Percentiles rank a stretch among this genome's conserved stretches.
phyloP scores from a whole-genome alignment of 1,284 basidiomycete species.

The Cronartium quercuum region DNA sequence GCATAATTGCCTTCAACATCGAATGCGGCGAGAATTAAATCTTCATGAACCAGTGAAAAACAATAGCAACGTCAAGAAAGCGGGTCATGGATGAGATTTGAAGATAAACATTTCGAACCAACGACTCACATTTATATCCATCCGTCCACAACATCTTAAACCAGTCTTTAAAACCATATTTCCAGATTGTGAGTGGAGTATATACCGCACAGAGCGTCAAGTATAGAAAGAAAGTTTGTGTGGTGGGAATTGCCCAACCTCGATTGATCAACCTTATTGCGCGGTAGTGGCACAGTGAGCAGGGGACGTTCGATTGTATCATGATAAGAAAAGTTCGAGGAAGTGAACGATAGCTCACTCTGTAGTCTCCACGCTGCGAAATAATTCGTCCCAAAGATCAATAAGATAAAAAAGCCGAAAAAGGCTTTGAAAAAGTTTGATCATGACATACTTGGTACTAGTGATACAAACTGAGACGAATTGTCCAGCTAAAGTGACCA shows the following conservation, averaged over 20 bases:
- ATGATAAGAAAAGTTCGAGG: not conserved
- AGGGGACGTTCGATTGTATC: not conserved
- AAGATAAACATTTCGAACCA: not conserved
- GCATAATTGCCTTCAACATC: slow-evolving; percentile 72
- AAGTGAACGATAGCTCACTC: not conserved
- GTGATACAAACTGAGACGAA: not conserved
- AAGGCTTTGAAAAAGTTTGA: no score
- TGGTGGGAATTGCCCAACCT: not conserved
- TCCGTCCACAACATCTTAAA: not conserved
- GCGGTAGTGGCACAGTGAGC: not conserved
- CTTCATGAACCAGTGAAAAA: not conserved
- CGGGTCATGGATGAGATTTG: slow-evolving; percentile 32
- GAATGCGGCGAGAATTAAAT: not conserved
- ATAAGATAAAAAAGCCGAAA: no score
- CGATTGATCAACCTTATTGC: not conserved
- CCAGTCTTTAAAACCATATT: not conserved
- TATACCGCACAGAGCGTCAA: not conserved
- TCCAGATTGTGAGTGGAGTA: not conserved
- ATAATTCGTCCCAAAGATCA: no score
- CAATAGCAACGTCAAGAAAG: slow-evolving; percentile 6
- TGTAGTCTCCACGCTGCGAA: not conserved
- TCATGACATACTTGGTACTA: not conserved
- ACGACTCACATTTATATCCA: slow-evolving; percentile 3
- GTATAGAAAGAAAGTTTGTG: not conserved
- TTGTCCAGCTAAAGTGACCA: not conserved